Percentiles rank a stretch among this genome's conserved stretches.
These are phyloP conservation scores for Candida michaelii DNA, from an alignment of 805 yeast genomes.

Conservation along the genomic window DNA sequence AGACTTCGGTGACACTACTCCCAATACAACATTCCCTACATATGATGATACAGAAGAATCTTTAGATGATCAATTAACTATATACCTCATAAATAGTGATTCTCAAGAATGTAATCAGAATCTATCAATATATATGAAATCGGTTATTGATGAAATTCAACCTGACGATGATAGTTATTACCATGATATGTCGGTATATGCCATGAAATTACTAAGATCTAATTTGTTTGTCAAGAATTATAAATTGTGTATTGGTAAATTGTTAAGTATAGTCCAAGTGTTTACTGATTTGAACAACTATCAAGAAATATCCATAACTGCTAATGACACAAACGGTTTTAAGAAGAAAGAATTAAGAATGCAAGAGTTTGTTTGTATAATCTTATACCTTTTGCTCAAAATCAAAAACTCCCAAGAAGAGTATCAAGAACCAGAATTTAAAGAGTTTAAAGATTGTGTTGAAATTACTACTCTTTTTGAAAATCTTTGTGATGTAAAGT, in stretches of 20 bases:
- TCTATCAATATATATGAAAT: constrained; percentile 33
- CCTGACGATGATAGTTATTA: constrained; percentile 23
- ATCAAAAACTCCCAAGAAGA: constrained; percentile 24
- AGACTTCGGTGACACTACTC: neutral
- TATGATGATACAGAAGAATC: neutral
- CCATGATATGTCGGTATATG: constrained; percentile 32
- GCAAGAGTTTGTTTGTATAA: constrained; percentile 34
- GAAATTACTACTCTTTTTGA: constrained; percentile 19
- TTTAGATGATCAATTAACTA: constrained; percentile 10
- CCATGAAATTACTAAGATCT: constrained; percentile 35
- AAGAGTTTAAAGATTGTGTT: constrained; percentile 16
- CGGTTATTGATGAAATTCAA: constrained; percentile 29
- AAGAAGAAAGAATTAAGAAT: constrained; percentile 20
- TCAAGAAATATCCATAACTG: constrained; percentile 2
- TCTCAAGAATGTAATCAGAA: constrained; percentile 40
- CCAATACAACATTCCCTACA: constrained; percentile 9
- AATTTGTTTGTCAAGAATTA: constrained; percentile 39
- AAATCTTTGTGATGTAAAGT: constrained; percentile 24
- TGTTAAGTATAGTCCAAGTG: constrained; percentile 31
- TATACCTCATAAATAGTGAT: constrained; percentile 34
- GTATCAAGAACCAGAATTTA: constrained; percentile 14
- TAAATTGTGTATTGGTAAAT: constrained; percentile 36
- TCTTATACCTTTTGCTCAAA: constrained; percentile 33
- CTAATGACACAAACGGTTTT: neutral
- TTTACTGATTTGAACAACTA: constrained; percentile 20